Evolutionary conservation across 2,329 filamentous ascomycete species (phyloP), one percentile per base, ranked within the genome.

Genomic region (Fusarium graminum): DNA sequence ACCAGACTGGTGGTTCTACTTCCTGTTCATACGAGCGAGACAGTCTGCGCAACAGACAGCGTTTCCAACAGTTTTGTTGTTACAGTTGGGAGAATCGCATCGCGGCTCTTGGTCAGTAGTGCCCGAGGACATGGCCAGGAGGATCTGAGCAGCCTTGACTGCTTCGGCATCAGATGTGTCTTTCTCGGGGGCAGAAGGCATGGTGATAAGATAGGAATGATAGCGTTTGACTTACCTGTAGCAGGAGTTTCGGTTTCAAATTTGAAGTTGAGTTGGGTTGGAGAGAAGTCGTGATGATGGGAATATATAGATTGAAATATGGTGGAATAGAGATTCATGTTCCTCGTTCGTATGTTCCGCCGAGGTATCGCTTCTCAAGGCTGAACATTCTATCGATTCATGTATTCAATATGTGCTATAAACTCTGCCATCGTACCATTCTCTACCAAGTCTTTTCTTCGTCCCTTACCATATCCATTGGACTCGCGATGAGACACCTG

Each of bases 121-220:
- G 7, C 29, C 41, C 8, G 28, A 40, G 13, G 53, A 36, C 53
- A 58, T 43, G 41, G 53, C 46, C 22, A 9, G 39, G 17, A 61
- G 55, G 22, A 42, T 38, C 10, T 50, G 25, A 4, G 52, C 29
- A 14, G 14, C 30, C 14, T 14, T 14, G 10, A 42, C 26, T 4
- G 30, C 38, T 3, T 16, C 8, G 12, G 29, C 28, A 17, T n/a
- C 34, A 1, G 32, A 43, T 7, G 19, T 16, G 4, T 30, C 22
- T 19, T 30, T 43, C 8, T 29, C 17, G 4, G 34, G 16, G 1
- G 3, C 9, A 2, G 16, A 17, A 13, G 50, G 16, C 40, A 63
- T 56, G 10, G 2, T 51, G 12, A 12, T 11, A 4, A 11, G 26
- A 13, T 14, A 11, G 25, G 14, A 22, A n/a, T 6, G 6, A n/a